Conservation (phyloP, 2,329 filamentous ascomycete genomes). For the Colletotrichum sp. region DNA sequence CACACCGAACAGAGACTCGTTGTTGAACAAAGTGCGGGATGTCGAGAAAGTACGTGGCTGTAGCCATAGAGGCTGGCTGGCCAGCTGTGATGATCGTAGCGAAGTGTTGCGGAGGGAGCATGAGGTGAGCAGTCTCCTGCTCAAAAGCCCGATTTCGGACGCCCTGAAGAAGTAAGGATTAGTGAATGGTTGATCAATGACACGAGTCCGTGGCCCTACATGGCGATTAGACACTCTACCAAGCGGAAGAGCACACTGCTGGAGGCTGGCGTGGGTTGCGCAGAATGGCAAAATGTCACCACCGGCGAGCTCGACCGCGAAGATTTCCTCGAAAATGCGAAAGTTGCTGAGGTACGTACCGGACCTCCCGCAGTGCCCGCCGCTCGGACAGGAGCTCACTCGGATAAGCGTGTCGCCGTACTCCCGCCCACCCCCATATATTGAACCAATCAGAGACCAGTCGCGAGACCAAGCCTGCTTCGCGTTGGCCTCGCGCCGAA, state of each 20-base stretch:
- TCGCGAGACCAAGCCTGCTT: conserved; percentile 16
- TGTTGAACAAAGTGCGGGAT: background rate
- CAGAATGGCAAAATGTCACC: background rate
- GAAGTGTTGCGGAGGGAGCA: background rate
- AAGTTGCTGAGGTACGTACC: background rate
- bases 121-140: conserved; percentile 16
- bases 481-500: conserved; percentile 21
- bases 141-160: conserved; percentile 15
- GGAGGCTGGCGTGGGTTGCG: background rate
- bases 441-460: conserved; percentile 8
- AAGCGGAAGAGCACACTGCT: background rate
- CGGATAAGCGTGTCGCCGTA: conserved; percentile 15
- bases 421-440: background rate
- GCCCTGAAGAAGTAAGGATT: conserved; percentile 2
- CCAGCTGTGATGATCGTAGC: background rate
- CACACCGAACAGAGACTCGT: background rate
- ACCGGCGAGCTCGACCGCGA: background rate
- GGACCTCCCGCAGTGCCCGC: background rate
- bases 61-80: background rate
- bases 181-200: background rate
- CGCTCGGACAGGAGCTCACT: background rate
- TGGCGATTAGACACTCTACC: background rate
- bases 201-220: background rate
- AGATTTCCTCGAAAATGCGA: background rate
- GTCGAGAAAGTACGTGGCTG: conserved; percentile 3